Base-by-base conservation (phyloP, 2,329 filamentous ascomycete genomes). In the Fusarium goolgardi region DNA sequence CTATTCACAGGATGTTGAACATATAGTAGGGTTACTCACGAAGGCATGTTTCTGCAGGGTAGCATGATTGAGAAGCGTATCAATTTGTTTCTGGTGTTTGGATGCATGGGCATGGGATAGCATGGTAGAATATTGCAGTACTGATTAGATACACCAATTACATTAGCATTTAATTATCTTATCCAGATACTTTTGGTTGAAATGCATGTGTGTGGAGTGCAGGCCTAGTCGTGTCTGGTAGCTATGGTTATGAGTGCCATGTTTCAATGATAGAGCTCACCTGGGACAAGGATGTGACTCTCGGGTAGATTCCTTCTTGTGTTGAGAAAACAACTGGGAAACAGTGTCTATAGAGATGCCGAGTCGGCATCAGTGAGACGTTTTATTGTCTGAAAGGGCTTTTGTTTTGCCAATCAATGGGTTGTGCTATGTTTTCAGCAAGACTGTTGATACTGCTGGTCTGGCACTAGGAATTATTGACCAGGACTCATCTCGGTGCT, bases 141-240 rank as follows among this genome's bases (percentile, higher is more conserved):
- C 11, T 31, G 25, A 9, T 34, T 18, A 52, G n/a, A 47, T 65
- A 59, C 49, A 65, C 53, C 40, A 41, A 46, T 52, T n/a, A 37
- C 37, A 32, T n/a, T 15, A 43, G 16, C 23, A 64, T 64, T 45
- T 32, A 37, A 31, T 10, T 3, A 34, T 29, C 21, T 34, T 37
- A n/a, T 5, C 8, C 10, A 12, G 12, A 31, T 4, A 2, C 5
- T 4, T 3, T 2, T 35, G 18, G 16, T 21, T 12, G 2, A 6
- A 40, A 10, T 12, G 9, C 4, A n/a, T 20, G 15, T n/a, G 6
- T 13, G 16, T 16, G 7, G 15, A 34, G 12, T 20, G 6, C 11
- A 18, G 31, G 18, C 12, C 10, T 13, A 3, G 6, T 32, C 7
- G 5, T 39, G 32, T 39, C 32, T 29, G 16, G 34, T 11, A 10